phyloP scores from a whole-genome alignment of 495 filamentous ascomycete species.

The Parathielavia hyrcaniae region DNA sequence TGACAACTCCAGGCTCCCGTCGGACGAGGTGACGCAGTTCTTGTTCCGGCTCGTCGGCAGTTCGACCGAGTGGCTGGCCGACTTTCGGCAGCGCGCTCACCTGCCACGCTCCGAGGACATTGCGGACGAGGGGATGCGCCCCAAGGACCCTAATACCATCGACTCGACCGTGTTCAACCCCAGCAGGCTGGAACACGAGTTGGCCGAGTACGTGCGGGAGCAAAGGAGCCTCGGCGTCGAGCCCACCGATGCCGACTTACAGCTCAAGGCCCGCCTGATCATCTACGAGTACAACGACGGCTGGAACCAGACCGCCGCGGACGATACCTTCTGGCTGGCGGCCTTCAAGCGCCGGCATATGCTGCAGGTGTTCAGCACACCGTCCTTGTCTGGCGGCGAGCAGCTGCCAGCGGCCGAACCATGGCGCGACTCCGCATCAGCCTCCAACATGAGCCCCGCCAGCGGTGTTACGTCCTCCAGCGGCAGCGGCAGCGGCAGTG shows the following conservation, averaged over 20 bases:
- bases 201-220: constrained; percentile 50
- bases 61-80: constrained; percentile 42
- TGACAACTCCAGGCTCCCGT: constrained; percentile 38
- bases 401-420: neutral
- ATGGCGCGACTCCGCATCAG: neutral
- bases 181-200: constrained; percentile 52
- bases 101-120: constrained; percentile 48
- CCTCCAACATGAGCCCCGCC: neutral
- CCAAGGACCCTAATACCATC: constrained; percentile 46
- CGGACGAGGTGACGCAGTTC: constrained; percentile 44
- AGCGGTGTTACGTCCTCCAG: neutral
- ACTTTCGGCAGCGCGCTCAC: constrained; percentile 44
- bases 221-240: constrained; percentile 46
- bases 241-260: constrained; percentile 56
- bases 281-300: constrained; percentile 60
- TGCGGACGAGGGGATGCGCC: constrained; percentile 38
- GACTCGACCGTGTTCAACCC: constrained; percentile 51
- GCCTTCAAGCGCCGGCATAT: constrained; percentile 40
- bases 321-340: constrained; percentile 56
- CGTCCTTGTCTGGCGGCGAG: neutral
- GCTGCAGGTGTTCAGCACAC: constrained; percentile 8
- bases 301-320: constrained; percentile 68
- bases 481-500: neutral
- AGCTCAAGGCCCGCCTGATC: constrained; percentile 56
- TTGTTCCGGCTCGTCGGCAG: constrained; percentile 41